Evolutionary conservation across 768 basidiomycete genomes (phyloP).

Genomic region (Daedaleopsis nitida): DNA sequence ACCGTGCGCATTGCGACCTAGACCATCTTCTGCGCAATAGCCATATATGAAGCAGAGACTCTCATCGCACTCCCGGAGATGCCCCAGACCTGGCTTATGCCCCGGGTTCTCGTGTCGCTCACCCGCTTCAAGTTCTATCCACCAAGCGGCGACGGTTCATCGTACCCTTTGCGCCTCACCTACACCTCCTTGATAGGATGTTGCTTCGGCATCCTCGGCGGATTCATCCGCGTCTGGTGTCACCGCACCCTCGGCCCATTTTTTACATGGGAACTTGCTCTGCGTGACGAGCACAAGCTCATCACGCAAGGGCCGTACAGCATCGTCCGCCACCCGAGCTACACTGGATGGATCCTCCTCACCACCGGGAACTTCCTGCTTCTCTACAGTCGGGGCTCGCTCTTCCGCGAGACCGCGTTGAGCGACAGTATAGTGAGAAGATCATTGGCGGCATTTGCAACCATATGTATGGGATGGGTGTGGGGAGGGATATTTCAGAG

Average conservation of each 20-base stretch:
- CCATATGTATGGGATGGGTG: no score
- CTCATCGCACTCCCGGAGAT: no score
- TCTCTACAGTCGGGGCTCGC: not conserved
- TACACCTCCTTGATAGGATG: not conserved
- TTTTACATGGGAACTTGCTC: slow-evolving; percentile 20
- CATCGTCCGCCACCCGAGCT: slow-evolving; percentile 21
- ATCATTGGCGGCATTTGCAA: not conserved
- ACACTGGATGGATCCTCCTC: slow-evolving; percentile 13
- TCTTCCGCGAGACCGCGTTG: not conserved
- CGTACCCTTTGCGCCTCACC: not conserved
- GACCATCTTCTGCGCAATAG: no score
- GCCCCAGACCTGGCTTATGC: no score
- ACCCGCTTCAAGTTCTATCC: not conserved
- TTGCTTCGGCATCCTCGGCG: not conserved
- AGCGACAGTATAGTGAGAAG: slow-evolving; percentile 8
- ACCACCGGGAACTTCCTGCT: not conserved
- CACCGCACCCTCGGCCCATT: slow-evolving; percentile 12
- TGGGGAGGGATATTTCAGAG: not conserved
- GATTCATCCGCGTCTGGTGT: not conserved
- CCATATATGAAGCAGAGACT: no score
- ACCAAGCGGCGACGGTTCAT: not conserved
- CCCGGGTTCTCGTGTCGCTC: not conserved
- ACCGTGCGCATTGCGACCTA: no score
- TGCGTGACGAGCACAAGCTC: slow-evolving; percentile 13
- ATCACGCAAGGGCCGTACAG: slow-evolving; percentile 17